Conservation (phyloP, 805 yeast genomes). For the Wickerhamiella alocasiicola region DNA sequence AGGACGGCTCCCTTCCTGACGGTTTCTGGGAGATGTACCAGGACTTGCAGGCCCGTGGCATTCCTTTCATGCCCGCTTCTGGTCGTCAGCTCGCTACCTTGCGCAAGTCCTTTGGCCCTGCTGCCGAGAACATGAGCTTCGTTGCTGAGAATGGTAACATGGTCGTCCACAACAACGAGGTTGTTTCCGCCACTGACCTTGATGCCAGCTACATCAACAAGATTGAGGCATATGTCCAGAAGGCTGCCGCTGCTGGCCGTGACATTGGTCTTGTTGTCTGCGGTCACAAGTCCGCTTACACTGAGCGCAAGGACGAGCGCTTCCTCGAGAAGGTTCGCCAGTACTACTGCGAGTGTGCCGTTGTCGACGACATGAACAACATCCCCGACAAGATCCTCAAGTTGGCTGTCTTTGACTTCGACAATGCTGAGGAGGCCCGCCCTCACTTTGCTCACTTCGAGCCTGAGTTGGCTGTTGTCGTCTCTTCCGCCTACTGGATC, state of each 20-base stretch:
- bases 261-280: conserved; percentile 11
- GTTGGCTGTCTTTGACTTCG: conserved; percentile 9
- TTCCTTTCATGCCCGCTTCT: conserved; percentile 10
- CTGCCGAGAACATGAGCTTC: conserved; percentile 11
- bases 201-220: conserved; percentile 5
- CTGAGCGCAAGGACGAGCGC: conserved; percentile 8
- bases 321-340: conserved; percentile 11
- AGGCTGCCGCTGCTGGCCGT: conserved; percentile 11
- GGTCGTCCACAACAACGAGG: conserved; percentile 11
- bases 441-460: conserved; percentile 11
- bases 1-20: conserved; percentile 9
- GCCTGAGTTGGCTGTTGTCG: conserved; percentile 10
- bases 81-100: conserved; percentile 10
- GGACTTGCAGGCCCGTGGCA: conserved; percentile 10
- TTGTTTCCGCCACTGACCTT: conserved; percentile 7
- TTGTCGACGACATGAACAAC: conserved; percentile 8
- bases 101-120: conserved; percentile 11
- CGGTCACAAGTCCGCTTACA: conserved; percentile 11
- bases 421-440: conserved; percentile 8
- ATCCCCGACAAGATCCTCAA: conserved; percentile 12
- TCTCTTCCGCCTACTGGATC: conserved; percentile 10
- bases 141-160: conserved; percentile 11
- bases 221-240: conserved; percentile 8
- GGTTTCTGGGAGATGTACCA: conserved; percentile 11
- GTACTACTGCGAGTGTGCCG: conserved; percentile 11